These are phyloP conservation scores for Beauveria sp. DNA, from an alignment of 2,329 filamentous ascomycete genomes.

Conservation along the genomic window DNA sequence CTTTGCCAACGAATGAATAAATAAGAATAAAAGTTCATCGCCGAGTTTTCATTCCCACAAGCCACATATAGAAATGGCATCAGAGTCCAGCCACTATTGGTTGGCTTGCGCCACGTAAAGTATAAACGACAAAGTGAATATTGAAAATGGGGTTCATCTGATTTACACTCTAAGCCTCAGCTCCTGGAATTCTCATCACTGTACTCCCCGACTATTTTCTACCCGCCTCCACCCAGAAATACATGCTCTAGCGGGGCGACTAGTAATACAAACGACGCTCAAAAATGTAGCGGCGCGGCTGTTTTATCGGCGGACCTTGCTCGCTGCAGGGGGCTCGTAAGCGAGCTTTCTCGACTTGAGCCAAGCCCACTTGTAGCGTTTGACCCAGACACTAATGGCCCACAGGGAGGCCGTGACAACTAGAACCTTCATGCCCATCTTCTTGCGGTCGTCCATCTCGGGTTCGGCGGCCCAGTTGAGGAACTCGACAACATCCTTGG, in stretches of 20 bases:
- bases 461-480: slow-evolving; percentile 98
- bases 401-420: slow-evolving; percentile 71
- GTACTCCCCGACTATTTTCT: slow-evolving; percentile 25
- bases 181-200: slow-evolving; percentile 22
- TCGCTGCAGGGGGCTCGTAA: slow-evolving; percentile 67
- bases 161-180: slow-evolving; percentile 42
- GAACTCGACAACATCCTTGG: slow-evolving; percentile 98
- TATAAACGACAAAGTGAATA: slow-evolving; percentile 18
- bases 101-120: neutral
- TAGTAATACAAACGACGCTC: slow-evolving; percentile 30
- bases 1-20: neutral
- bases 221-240: slow-evolving; percentile 36
- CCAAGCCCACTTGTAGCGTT: slow-evolving; percentile 98
- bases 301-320: slow-evolving; percentile 41
- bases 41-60: too few species aligned
- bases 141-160: slow-evolving; percentile 38
- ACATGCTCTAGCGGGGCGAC: slow-evolving; percentile 34
- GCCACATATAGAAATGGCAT: neutral
- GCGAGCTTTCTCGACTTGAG: slow-evolving; percentile 92
- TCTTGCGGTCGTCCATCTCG: slow-evolving; percentile 99
- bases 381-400: slow-evolving; percentile 90
- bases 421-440: slow-evolving; percentile 97
- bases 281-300: slow-evolving; percentile 11
- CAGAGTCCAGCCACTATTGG: neutral
- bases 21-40: neutral